Evolutionary conservation across 352 stramenopile species (phyloP).

Genomic region (Globisporangium spinosum): DNA sequence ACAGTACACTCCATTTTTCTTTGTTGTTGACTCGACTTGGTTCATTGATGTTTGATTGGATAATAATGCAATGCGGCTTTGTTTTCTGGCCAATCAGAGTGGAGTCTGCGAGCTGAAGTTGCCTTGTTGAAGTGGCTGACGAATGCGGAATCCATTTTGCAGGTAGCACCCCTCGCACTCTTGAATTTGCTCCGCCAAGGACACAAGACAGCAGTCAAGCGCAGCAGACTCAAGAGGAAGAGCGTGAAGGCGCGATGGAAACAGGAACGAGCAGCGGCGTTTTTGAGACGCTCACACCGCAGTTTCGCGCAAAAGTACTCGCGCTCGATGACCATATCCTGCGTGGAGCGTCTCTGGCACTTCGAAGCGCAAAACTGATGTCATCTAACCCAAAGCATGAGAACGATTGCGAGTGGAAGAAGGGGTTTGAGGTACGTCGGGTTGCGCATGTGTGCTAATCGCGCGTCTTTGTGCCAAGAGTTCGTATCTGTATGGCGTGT

Average conservation of each 20-base stretch:
- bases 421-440: neutral
- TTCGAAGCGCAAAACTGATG: neutral
- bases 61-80: neutral
- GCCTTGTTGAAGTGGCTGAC: neutral
- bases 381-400: neutral
- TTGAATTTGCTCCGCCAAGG: neutral
- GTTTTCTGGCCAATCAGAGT: neutral
- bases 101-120: neutral
- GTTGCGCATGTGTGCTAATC: neutral
- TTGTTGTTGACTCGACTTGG: neutral
- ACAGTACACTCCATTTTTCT: conserved; percentile 6
- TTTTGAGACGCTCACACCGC: conserved; percentile 1
- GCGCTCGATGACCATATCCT: neutral
- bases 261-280: neutral
- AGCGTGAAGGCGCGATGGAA: neutral
- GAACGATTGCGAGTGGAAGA: neutral
- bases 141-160: neutral
- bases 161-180: neutral
- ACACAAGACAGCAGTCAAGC: neutral
- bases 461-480: neutral
- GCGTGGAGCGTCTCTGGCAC: neutral
- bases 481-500: neutral
- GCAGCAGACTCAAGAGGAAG: neutral
- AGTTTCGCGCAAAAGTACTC: neutral
- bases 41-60: neutral